Conservation (phyloP, 768 basidiomycete species). For the Saitozyma sp. region DNA sequence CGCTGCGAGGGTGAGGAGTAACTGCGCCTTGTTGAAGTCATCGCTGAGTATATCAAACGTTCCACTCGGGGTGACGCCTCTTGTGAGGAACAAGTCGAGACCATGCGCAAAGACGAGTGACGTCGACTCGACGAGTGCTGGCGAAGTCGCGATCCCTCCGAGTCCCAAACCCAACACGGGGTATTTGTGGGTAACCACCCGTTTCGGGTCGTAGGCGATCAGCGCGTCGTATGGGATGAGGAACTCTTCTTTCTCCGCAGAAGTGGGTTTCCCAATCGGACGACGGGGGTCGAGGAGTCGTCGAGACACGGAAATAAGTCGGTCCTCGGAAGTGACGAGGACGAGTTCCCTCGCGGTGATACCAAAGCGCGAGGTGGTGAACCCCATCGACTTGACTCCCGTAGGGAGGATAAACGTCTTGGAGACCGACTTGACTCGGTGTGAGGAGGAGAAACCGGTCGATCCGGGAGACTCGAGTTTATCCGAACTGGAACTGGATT, state of each 20-base stretch:
- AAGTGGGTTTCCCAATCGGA: constrained; percentile 71
- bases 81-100: constrained; percentile 83
- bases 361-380: constrained; percentile 83
- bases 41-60: constrained; percentile 92
- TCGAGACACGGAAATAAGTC: constrained; percentile 72
- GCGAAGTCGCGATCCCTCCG: constrained; percentile 70
- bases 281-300: constrained; percentile 78
- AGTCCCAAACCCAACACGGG: constrained; percentile 70
- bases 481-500: constrained; percentile 49
- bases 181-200: constrained; percentile 62
- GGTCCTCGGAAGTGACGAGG: constrained; percentile 70
- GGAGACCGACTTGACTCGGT: constrained; percentile 61
- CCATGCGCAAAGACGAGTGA: constrained; percentile 84
- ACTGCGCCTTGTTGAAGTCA: constrained; percentile 88
- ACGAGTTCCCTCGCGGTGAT: constrained; percentile 84
- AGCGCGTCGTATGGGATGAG: constrained; percentile 81
- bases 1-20: constrained; percentile 76
- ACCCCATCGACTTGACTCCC: constrained; percentile 67
- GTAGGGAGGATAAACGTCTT: constrained; percentile 71
- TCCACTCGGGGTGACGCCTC: constrained; percentile 73
- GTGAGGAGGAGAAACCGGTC: too few relatives aligned
- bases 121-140: constrained; percentile 86
- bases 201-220: constrained; percentile 66
- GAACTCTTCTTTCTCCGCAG: constrained; percentile 78
- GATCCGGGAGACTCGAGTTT: too few relatives aligned